Evolutionary conservation across 73 alveolate genomes (phyloP), one percentile per base, ranked within the genome.

Genomic region (Paramecium octaurelia): DNA sequence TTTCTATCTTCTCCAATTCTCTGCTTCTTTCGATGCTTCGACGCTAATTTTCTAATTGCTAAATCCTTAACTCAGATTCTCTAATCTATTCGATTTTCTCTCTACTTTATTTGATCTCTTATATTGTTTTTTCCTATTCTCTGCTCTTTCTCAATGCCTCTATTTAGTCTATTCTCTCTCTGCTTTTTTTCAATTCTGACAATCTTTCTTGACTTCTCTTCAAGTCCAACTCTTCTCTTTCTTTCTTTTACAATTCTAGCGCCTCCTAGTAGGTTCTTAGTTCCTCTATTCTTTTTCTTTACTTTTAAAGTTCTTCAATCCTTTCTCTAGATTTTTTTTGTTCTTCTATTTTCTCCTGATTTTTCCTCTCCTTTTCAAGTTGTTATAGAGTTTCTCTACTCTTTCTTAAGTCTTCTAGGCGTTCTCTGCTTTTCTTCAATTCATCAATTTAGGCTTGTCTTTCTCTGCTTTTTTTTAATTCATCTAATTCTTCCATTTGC

Each of bases 211-310:
- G 18, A 18, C 71, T 38, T 76, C 89, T 76, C 43, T 58, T 76
- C 8, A 76, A 42, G 11, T 76, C 89, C 34, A 42, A 4, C 40
- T 76, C 89, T 29, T 76, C 71, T 76, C 38, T 76, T 24, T 42
- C 34, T 42, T 34, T 76, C 12, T 43, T 76, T 21, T 34, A 42
- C 1, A 10, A 27, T 40, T 76, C 89, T 40, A 76, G 23, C 24
- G 40, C 42, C 23, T 76, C 89, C 40, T 76, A 76, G 8, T 27
- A 20, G 2, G 24, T 40, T 76, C 73, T 76, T 43, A 76, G 40
- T 40, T 76, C 89, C 9, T 76, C 89, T 71, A 76, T 40, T 76
- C 89, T 76, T 76, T 31, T 40, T 76, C 89, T 76, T 40, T 36
- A 42, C 42, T 43, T 35, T 29, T 76, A 12, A n/a, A 76, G 46